Evolutionary conservation across 441 rosid genomes (phyloP), one percentile per base, ranked within the genome.

Genomic region (Manihot esculenta): DNA sequence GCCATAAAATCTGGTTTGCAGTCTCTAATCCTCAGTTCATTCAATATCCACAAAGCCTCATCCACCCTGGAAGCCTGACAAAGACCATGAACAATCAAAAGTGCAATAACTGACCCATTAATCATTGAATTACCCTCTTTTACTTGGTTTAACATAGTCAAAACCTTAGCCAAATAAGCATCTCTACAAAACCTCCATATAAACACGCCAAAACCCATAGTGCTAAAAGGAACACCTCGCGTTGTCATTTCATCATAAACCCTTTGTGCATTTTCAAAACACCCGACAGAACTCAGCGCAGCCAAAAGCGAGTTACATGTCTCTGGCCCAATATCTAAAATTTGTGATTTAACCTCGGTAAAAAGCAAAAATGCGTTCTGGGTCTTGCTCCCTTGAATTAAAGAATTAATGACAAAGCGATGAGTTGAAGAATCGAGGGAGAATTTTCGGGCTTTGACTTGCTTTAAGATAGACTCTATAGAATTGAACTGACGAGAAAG

Each of bases 1-100:
- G 97, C 95, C 77, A 90, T 81, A 77, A 92, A 94, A 84, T 92
- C 99, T 49, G 97, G 97, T 68, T 92, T 94, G 71, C 89, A 92
- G 1, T 80, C 82, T 47, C 88, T 84, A 62, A 72, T 83, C 69
- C 95, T 84, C 62, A 94, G 74, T 83, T 94, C 97, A 71, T 86
- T 86, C 84, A 94, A 77, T 45, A 75, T 77, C 77, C 83, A 73
- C 56, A 77, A 73, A 74, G 97, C 95, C 42, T 88, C 97, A 53
- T 64, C 74, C 15, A 80, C 80, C 71, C 95, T 86, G 0, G 88
- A 88, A 27, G 78, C 84, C 67, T 81, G 68, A 69, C 97, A 94
- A 67, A 94, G 87, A 64, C 95, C 88, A 58, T 88, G 84, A 66
- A 94, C 87, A 66, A 90, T 69, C 86, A 94, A 74, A 74, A 84